These are phyloP conservation scores for Aureoboletus auriporus DNA, from an alignment of 768 basidiomycete genomes.

Conservation along the genomic window DNA sequence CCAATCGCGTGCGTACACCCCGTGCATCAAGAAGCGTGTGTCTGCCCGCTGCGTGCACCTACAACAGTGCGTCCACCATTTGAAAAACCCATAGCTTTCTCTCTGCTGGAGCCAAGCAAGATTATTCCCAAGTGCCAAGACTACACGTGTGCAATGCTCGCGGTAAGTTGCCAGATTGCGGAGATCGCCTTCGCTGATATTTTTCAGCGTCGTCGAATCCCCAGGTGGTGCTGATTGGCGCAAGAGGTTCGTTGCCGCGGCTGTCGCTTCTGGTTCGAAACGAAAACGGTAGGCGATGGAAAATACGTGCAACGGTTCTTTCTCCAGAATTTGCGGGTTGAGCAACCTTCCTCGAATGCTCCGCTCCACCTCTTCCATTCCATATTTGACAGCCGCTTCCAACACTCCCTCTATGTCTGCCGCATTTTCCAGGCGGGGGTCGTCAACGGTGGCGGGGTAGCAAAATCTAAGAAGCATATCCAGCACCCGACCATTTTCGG, in stretches of 20 bases:
- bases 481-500: conserved; percentile 26
- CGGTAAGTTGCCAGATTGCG: conserved; percentile 18
- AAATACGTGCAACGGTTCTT: conserved; percentile 28
- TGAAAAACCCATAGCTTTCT: conserved; percentile 21
- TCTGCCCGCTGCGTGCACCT: conserved; percentile 19
- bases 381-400: conserved; percentile 30
- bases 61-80: conserved; percentile 29
- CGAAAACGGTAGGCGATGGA: conserved; percentile 32
- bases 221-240: conserved; percentile 8
- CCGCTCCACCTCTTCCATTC: conserved; percentile 25
- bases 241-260: conserved; percentile 28
- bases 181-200: conserved; percentile 11
- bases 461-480: conserved; percentile 33
- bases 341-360: conserved; percentile 23
- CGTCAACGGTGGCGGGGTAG: conserved; percentile 29
- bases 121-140: conserved; percentile 15
- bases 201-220: neutral
- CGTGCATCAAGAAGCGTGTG: conserved; percentile 22
- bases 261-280: conserved; percentile 27
- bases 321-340: conserved; percentile 24
- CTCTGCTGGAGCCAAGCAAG: conserved; percentile 21
- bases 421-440: conserved; percentile 15
- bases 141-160: conserved; percentile 15
- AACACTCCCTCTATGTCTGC: conserved; percentile 21
- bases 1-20: conserved; percentile 27